Conservation (phyloP, 345 rosid species). For the Raphanus sativus region DNA sequence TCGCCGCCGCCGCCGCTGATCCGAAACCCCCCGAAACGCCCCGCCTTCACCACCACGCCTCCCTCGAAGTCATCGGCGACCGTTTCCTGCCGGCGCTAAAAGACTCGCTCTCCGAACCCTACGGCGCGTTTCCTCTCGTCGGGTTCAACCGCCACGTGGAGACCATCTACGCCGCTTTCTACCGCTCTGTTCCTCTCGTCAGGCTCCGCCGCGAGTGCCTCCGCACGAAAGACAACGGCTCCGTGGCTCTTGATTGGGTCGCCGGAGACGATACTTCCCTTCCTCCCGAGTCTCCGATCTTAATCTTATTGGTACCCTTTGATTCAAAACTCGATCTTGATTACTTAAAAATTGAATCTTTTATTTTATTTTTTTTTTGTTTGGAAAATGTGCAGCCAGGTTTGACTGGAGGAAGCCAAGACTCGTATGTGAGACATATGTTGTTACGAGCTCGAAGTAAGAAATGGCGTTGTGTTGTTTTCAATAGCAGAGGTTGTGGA, state of each 20-base stretch:
- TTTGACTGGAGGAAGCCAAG: slow-evolving; percentile 83
- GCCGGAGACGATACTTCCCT: slow-evolving; percentile 44
- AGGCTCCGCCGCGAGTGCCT: slow-evolving; percentile 53
- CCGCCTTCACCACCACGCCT: slow-evolving; percentile 42
- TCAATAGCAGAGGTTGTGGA: slow-evolving; percentile 88
- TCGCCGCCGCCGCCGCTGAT: slow-evolving; percentile 17
- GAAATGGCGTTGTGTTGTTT: slow-evolving; percentile 90
- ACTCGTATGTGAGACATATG: slow-evolving; percentile 84
- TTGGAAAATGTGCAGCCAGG: slow-evolving; percentile 61
- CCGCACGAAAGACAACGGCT: slow-evolving; percentile 47
- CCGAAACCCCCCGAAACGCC: slow-evolving; percentile 39
- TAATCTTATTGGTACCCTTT: slow-evolving; percentile 65
- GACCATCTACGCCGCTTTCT: slow-evolving; percentile 53
- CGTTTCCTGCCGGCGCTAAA: slow-evolving; percentile 57
- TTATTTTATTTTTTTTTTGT: neutral
- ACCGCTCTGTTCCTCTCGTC: slow-evolving; percentile 42
- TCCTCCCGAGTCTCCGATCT: slow-evolving; percentile 61
- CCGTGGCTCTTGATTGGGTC: slow-evolving; percentile 56
- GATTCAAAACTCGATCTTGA: neutral
- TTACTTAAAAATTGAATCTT: neutral
- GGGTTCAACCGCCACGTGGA: slow-evolving; percentile 50
- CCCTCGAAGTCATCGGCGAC: slow-evolving; percentile 72
- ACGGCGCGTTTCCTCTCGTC: slow-evolving; percentile 53
- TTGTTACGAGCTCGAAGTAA: slow-evolving; percentile 57
- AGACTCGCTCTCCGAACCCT: slow-evolving; percentile 46